These are phyloP conservation scores for Amaranthus hypochondriacus DNA, from an alignment of 148 eudicot genomes.

Conservation along the genomic window DNA sequence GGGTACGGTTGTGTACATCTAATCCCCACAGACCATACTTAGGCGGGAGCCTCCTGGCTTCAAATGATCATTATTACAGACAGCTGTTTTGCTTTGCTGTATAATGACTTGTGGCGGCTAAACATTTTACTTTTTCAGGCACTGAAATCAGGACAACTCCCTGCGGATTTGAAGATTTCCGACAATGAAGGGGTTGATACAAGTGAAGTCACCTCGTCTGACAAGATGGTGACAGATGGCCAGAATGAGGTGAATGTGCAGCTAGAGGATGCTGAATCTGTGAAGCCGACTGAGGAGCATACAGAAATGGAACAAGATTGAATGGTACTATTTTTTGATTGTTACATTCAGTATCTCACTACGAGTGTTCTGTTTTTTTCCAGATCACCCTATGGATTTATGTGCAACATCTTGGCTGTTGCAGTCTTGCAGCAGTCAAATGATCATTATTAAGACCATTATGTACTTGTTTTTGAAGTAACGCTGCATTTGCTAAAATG, in stretches of 20 bases:
- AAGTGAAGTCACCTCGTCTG: constrained; percentile 36
- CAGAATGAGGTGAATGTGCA: constrained; percentile 33
- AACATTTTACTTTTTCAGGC: constrained; percentile 39
- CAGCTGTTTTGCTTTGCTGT: background rate
- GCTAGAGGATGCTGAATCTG: constrained; percentile 29
- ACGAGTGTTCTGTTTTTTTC: background rate
- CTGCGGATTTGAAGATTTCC: constrained; percentile 62
- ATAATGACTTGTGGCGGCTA: constrained; percentile 14
- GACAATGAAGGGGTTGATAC: constrained; percentile 30
- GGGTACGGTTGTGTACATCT: no score
- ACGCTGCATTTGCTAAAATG: background rate
- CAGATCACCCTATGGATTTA: background rate
- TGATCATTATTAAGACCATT: background rate
- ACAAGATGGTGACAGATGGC: constrained; percentile 55
- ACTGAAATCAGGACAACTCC: constrained; percentile 81
- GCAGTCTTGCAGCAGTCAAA: background rate
- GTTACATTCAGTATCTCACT: background rate
- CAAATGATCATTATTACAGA: no score
- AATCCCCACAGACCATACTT: no score
- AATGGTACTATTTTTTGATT: background rate
- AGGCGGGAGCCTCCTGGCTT: no score
- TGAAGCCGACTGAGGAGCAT: constrained; percentile 16
- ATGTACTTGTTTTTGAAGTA: background rate
- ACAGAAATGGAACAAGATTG: constrained; percentile 29
- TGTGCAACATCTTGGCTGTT: background rate